Percentiles rank a stretch among this genome's conserved stretches.
These are phyloP conservation scores for Chalciporus sphaerocephalus DNA, from an alignment of 768 basidiomycete species.

Conservation along the genomic window DNA sequence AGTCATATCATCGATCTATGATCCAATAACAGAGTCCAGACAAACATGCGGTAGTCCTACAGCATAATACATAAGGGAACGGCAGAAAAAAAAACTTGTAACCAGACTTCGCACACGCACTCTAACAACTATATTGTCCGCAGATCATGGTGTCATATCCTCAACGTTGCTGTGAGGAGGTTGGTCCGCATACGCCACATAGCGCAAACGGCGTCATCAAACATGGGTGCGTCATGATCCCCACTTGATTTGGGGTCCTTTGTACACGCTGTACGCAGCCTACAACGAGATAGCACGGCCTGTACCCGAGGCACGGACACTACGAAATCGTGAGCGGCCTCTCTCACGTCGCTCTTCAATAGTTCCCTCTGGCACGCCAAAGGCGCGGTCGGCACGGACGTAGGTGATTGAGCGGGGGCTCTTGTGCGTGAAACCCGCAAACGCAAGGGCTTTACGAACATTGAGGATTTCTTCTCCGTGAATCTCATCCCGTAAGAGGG, in stretches of 20 bases:
- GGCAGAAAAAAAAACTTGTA: slow-evolving; percentile 5
- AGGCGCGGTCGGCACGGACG: slow-evolving; percentile 67
- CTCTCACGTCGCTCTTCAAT: slow-evolving; percentile 48
- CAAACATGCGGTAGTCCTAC: slow-evolving; percentile 9
- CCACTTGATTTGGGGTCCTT: slow-evolving; percentile 22
- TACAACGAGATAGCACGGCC: slow-evolving; percentile 85
- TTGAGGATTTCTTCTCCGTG: slow-evolving; percentile 86
- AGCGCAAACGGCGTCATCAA: slow-evolving; percentile 30
- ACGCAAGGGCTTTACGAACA: slow-evolving; percentile 86
- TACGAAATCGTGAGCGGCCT: slow-evolving; percentile 63
- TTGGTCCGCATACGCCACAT: slow-evolving; percentile 27
- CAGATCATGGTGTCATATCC: slow-evolving; percentile 29
- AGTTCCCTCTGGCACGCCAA: slow-evolving; percentile 53
- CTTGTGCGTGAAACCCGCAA: slow-evolving; percentile 89
- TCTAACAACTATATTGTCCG: slow-evolving; percentile 18
- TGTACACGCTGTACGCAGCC: slow-evolving; percentile 31
- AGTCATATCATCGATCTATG: neutral
- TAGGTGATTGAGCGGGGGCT: slow-evolving; percentile 78
- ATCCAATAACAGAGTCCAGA: slow-evolving; percentile 23
- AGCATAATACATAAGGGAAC: slow-evolving; percentile 15
- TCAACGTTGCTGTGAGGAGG: slow-evolving; percentile 31
- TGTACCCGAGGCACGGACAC: slow-evolving; percentile 57
- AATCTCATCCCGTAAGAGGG: slow-evolving; percentile 76
- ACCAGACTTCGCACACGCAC: slow-evolving; percentile 14
- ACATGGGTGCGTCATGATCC: slow-evolving; percentile 14